Conservation (phyloP, 2,329 filamentous ascomycete species). For the Ceratocystis destructans region DNA sequence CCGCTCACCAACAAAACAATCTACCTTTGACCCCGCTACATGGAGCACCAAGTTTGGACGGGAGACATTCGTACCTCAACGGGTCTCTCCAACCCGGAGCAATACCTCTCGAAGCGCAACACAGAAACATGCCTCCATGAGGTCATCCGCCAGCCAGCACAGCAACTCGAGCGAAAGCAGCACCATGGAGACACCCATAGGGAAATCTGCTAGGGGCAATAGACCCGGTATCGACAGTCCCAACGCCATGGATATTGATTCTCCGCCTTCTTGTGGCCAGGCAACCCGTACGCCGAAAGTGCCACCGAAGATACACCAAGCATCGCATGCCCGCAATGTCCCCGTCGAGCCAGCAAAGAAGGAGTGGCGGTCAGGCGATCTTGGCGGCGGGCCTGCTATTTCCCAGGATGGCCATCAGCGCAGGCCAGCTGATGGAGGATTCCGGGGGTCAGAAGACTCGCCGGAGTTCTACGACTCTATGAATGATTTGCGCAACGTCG, state of each 20-base stretch:
- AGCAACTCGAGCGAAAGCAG: constrained; percentile 6
- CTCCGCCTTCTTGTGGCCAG: constrained; percentile 27
- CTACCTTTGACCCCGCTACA: constrained; percentile 36
- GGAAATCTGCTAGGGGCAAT: neutral
- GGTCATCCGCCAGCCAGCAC: constrained; percentile 8
- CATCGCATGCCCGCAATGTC: constrained; percentile 35
- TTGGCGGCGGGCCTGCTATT: constrained; percentile 17
- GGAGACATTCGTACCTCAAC: constrained; percentile 38
- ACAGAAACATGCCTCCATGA: constrained; percentile 5
- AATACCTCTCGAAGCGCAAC: constrained; percentile 9
- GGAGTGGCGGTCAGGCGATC: constrained; percentile 44
- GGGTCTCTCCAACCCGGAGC: constrained; percentile 14
- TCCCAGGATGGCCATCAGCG: constrained; percentile 1
- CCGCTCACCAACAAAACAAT: constrained; percentile 11
- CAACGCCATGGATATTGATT: constrained; percentile 53
- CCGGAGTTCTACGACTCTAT: constrained; percentile 43
- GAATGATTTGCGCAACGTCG: constrained; percentile 41
- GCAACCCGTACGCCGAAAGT: constrained; percentile 23
- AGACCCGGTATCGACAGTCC: constrained; percentile 32
- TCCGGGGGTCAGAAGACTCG: constrained; percentile 39
- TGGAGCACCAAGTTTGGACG: constrained; percentile 43
- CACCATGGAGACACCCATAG: neutral
- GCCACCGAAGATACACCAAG: constrained; percentile 17
- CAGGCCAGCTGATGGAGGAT: constrained; percentile 22
- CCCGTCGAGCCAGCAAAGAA: constrained; percentile 44